Evolutionary conservation across 2,329 filamentous ascomycete genomes (phyloP).

Genomic region (Eurotiales sp.): DNA sequence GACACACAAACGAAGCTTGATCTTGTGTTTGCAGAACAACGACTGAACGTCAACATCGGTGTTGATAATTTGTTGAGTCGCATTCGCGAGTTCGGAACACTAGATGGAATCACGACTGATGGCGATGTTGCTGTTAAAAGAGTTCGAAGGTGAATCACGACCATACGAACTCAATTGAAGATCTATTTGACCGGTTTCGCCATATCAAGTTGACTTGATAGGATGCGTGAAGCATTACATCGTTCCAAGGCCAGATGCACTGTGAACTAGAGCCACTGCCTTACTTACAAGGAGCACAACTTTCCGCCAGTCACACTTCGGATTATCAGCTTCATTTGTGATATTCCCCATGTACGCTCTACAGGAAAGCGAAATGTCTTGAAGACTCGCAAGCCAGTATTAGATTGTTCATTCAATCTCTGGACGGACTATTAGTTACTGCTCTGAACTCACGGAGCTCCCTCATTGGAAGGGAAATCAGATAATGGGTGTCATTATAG

Average conservation of each 20-base stretch:
- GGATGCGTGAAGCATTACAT: too few relatives aligned
- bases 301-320: too few relatives aligned
- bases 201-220: background rate
- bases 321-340: too few relatives aligned
- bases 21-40: constrained; percentile 34
- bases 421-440: too few relatives aligned
- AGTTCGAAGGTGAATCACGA: constrained; percentile 14
- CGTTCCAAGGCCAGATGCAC: too few relatives aligned
- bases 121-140: constrained; percentile 19
- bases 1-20: constrained; percentile 34
- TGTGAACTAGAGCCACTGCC: too few relatives aligned
- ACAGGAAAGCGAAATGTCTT: too few relatives aligned
- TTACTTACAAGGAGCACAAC: too few relatives aligned
- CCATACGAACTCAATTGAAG: background rate
- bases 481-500: background rate
- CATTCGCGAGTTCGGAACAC: constrained; percentile 27
- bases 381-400: background rate
- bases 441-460: too few relatives aligned
- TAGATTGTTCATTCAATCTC: background rate
- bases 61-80: constrained; percentile 32
- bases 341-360: too few relatives aligned
- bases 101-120: constrained; percentile 18
- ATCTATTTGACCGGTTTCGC: background rate
- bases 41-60: constrained; percentile 29
- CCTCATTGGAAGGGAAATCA: too few relatives aligned